Conservation (phyloP, 108 stramenopile genomes). For the Conticribra guillardii region DNA sequence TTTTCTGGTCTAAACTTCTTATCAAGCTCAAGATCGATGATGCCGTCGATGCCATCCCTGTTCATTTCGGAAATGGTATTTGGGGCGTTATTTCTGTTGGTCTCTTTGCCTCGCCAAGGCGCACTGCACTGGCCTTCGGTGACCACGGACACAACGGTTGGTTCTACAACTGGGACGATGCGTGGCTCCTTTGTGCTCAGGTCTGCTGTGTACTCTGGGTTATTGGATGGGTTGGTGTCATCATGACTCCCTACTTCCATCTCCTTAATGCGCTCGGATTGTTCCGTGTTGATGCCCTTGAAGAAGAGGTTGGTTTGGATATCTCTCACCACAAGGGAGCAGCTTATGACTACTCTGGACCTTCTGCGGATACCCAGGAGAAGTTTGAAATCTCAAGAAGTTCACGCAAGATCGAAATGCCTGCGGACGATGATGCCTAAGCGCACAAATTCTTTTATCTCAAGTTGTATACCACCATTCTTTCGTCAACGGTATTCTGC, state of each 20-base stretch:
- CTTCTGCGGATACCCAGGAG: slow-evolving; percentile 17
- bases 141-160: slow-evolving; percentile 54
- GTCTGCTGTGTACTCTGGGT: slow-evolving; percentile 77
- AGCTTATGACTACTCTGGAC: slow-evolving; percentile 53
- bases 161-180: slow-evolving; percentile 68
- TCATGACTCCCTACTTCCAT: slow-evolving; percentile 82
- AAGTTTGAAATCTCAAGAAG: slow-evolving; percentile 34
- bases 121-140: slow-evolving; percentile 58
- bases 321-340: slow-evolving; percentile 80
- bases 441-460: no score
- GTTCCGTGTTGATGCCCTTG: slow-evolving; percentile 78
- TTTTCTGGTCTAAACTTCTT: slow-evolving; percentile 60
- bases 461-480: no score
- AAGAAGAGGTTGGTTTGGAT: slow-evolving; percentile 87
- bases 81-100: slow-evolving; percentile 90
- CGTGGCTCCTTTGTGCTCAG: slow-evolving; percentile 66
- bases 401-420: slow-evolving; percentile 33
- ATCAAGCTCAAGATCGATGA: slow-evolving; percentile 86
- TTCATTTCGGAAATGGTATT: slow-evolving; percentile 86
- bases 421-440: slow-evolving; percentile 23
- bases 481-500: no score
- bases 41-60: slow-evolving; percentile 93
- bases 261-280: slow-evolving; percentile 59
- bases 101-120: slow-evolving; percentile 74
- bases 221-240: slow-evolving; percentile 75